Base-by-base conservation (phyloP, 2,329 filamentous ascomycete genomes). In the Venturiaceae sp. region DNA sequence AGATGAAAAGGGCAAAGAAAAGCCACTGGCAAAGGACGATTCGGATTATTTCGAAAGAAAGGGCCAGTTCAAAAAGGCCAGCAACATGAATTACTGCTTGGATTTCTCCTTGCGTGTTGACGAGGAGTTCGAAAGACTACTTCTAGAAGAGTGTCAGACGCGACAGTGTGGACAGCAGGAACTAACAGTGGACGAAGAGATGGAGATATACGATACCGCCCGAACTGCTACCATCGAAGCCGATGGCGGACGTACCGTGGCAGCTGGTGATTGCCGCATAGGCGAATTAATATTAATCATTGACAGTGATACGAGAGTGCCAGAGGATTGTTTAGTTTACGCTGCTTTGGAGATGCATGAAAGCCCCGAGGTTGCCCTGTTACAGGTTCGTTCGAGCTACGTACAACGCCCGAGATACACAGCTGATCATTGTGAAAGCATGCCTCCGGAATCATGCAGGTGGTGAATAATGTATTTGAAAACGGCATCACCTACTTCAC, bases 261-360 rank as follows among this genome's bases (percentile, higher is more conserved):
- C 87, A 33, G 85, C 86, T 66, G 87, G 87, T 58, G 87, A 90
- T 67, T 84, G 90, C 63, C 85, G 87, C 46, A 74, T 90, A 23
- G 87, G 87, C 60, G 87, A 90, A 70, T 88, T 87, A 67, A 86
- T 88, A 60, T 72, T 84, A 46, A 74, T 87, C 60, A 84, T 62
- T 32, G 61, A 62, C 46, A 62, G 60, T 11, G 60, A 62, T 44
- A 62, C 61, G 3, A 60, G 61, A 23, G 60, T 62, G 28, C 62
- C 62, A 13, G 58, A 55, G 14, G 62, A 63, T 36, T 63, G 62
- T 37, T 46, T 62, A 23, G 14, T 61, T 2, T 58, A 54, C 14
- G 62, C 55, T 8, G 62, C 61, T 3, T 14, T 58, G 19, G 62
- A 62, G 36, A 63, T 63, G 62, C 32, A 57, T 33, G 52, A 57